Evolutionary conservation across 768 basidiomycete genomes (phyloP).

Genomic region (Cyathus striatus): DNA sequence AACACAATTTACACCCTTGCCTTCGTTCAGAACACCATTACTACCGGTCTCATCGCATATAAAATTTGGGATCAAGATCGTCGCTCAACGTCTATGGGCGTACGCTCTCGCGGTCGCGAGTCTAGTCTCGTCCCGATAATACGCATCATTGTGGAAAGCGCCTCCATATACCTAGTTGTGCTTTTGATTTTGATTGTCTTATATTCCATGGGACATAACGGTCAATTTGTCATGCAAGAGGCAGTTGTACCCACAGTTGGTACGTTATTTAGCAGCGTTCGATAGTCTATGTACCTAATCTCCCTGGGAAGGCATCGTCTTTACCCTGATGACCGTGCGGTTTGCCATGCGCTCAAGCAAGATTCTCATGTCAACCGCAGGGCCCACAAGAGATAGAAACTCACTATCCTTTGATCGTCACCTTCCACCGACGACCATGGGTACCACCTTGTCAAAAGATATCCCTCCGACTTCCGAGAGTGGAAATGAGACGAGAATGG

Average conservation of each 20-base stretch:
- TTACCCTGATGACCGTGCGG: neutral
- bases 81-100: constrained; percentile 1
- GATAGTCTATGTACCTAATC: neutral
- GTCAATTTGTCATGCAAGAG: constrained; percentile 12
- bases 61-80: constrained; percentile 6
- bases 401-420: no score
- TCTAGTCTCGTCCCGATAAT: constrained; percentile 9
- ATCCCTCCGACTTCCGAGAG: no score
- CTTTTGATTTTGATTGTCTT: constrained; percentile 16
- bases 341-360: neutral
- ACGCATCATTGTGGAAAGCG: constrained; percentile 18
- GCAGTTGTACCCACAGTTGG: constrained; percentile 18
- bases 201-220: constrained; percentile 8
- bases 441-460: no score
- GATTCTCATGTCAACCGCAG: neutral
- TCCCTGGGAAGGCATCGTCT: neutral
- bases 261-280: constrained; percentile 4
- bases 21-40: constrained; percentile 6
- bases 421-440: no score
- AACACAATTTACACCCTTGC: constrained; percentile 6
- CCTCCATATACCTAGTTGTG: constrained; percentile 16
- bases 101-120: constrained; percentile 1
- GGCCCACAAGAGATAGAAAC: neutral
- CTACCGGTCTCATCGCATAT: constrained; percentile 6
- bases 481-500: no score